phyloP scores from a whole-genome alignment of 2,329 filamentous ascomycete species.

The Colletotrichum sp. region DNA sequence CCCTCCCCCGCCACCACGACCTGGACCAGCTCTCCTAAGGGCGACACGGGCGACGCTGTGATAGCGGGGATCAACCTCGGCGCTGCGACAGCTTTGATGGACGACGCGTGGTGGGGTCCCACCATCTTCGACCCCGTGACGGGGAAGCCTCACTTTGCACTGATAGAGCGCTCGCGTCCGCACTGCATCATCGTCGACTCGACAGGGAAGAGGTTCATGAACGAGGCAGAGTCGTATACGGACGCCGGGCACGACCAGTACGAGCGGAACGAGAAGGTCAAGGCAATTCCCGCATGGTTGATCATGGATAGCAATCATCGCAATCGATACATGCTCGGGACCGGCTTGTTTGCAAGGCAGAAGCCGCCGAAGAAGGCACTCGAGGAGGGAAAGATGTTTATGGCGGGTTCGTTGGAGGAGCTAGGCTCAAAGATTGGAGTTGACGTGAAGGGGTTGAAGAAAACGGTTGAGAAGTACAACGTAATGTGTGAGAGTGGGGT shows the following conservation, averaged over 20 bases:
- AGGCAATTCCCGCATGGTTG: conserved; percentile 34
- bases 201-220: conserved; percentile 35
- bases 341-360: not conserved
- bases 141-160: conserved; percentile 23
- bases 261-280: conserved; percentile 19
- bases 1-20: conserved; percentile 22
- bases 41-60: conserved; percentile 33
- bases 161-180: conserved; percentile 34
- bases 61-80: conserved; percentile 8
- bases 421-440: conserved; percentile 31
- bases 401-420: conserved; percentile 27
- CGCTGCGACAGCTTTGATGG: conserved; percentile 34
- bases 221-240: conserved; percentile 37
- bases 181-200: conserved; percentile 39
- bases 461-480: conserved; percentile 34
- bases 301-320: conserved; percentile 36
- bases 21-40: conserved; percentile 30
- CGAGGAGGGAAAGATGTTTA: conserved; percentile 27
- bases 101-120: conserved; percentile 39
- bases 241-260: conserved; percentile 29
- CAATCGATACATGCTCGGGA: conserved; percentile 30
- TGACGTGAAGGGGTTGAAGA: conserved; percentile 20
- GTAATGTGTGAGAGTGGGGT: conserved; percentile 29
- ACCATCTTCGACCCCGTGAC: conserved; percentile 31
- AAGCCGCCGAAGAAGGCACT: conserved; percentile 21